Base-by-base conservation (phyloP, 495 filamentous ascomycete genomes). In the Cercophora scortea region DNA sequence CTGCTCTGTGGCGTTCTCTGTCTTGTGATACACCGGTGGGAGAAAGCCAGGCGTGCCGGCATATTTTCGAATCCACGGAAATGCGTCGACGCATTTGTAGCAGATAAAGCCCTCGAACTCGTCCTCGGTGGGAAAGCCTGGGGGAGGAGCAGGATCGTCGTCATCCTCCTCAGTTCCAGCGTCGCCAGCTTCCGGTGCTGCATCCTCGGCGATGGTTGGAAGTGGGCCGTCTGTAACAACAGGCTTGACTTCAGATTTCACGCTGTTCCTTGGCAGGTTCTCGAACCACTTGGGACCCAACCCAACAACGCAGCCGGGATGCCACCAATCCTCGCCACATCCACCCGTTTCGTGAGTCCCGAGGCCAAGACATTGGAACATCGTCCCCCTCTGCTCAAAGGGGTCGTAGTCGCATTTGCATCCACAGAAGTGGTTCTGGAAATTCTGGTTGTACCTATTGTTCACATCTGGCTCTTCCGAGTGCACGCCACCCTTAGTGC, bases 321-420 rank as follows among this genome's bases (percentile, higher is more conserved):
- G 94, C 78, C 90, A 99, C 94, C 94, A 99, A 67, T 99, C 94
- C 72, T 99, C 94, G 4, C 93, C 91, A 70, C 94, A 99, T 5
- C 90, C 90, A 8, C 89, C 89, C 4, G 85, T 83, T 57, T 86
- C 86, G 35, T 79, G 79, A 0, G 82, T 84, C 0, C 89, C 90
- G 4, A 99, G 76, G 0, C 90, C 90, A 2, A 97, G 65, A 66
- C 94, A 99, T 70, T 99, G 94, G 64, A 92, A 97, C 94, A 99
- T 99, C n/a, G 90, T 96, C 2, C 93, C 93, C 58, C 89, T 91
- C 67, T 99, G 89, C 62, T 84, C 73, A 40, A 89, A 72, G 0
- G 90, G 80, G 60, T 94, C 83, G 61, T 99, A 99, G 48, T 89
- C 77, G 60, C 89, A 82, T 32, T 78, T 81, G 61, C 94, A 99